Percentiles rank a stretch among this genome's conserved stretches.
Evolutionary conservation across 2,329 filamentous ascomycete genomes (phyloP).

Genomic region (Stemphylium vesicarium): DNA sequence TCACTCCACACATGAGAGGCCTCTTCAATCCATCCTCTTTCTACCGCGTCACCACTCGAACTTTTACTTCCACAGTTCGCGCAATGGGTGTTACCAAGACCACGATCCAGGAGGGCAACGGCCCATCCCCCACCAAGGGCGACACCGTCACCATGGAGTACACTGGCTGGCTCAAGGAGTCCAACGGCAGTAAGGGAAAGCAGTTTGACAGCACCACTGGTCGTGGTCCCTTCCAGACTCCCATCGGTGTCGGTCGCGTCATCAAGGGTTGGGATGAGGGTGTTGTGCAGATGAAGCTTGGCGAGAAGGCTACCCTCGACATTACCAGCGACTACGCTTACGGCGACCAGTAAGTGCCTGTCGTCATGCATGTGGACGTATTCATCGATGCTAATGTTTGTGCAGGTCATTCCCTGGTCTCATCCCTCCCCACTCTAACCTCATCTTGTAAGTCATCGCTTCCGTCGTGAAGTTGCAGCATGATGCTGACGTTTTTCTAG

Average conservation of each 20-base stretch:
- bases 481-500: slow-evolving; percentile 17
- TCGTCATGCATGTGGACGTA: no score
- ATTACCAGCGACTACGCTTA: slow-evolving; percentile 70
- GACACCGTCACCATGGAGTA: slow-evolving; percentile 42
- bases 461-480: background rate
- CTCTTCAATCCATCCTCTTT: slow-evolving; percentile 15
- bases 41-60: slow-evolving; percentile 14
- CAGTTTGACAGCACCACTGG: slow-evolving; percentile 82
- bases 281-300: slow-evolving; percentile 75
- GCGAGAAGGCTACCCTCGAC: slow-evolving; percentile 84
- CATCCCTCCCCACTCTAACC: slow-evolving; percentile 74
- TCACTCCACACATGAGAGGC: slow-evolving; percentile 18
- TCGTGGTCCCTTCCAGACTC: slow-evolving; percentile 74
- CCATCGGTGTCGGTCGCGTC: slow-evolving; percentile 81
- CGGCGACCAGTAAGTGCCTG: slow-evolving; percentile 27
- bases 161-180: slow-evolving; percentile 39
- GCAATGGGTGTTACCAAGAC: slow-evolving; percentile 42
- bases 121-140: slow-evolving; percentile 36
- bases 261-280: slow-evolving; percentile 78
- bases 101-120: slow-evolving; percentile 35
- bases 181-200: slow-evolving; percentile 38
- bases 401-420: slow-evolving; percentile 74
- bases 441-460: slow-evolving; percentile 75
- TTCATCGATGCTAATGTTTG: slow-evolving; percentile 1
- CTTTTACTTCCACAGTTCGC: slow-evolving; percentile 23